Evolutionary conservation across 768 basidiomycete species (phyloP).

Genomic region (Serendipita sp.): DNA sequence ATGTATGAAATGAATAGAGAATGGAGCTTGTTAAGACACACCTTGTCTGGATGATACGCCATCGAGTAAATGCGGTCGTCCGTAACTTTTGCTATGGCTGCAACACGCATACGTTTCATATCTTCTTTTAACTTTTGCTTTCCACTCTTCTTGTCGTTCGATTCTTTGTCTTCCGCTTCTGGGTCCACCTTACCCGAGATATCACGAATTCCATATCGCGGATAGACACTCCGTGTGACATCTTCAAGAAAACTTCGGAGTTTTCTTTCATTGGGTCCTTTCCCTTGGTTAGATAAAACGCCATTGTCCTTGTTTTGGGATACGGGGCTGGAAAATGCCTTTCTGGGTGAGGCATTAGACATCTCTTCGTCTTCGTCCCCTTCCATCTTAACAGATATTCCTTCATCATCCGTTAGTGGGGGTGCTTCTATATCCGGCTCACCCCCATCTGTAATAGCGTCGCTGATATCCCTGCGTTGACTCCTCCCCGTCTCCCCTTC

Average conservation of each 20-base stretch:
- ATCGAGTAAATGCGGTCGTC: constrained; percentile 59
- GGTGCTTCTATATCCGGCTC: not conserved
- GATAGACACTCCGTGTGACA: too few relatives aligned
- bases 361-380: not conserved
- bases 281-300: too few relatives aligned
- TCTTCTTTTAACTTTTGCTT: constrained; percentile 37
- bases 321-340: not conserved
- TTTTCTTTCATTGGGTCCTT: too few relatives aligned
- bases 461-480: not conserved
- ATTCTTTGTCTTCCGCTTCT: too few relatives aligned
- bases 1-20: not conserved
- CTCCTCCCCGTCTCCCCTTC: not conserved
- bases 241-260: too few relatives aligned
- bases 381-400: constrained; percentile 25
- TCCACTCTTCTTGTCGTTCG: constrained; percentile 18
- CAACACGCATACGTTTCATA: constrained; percentile 41
- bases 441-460: not conserved
- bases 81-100: constrained; percentile 68
- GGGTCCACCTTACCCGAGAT: too few relatives aligned
- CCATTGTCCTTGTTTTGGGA: too few relatives aligned
- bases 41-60: constrained; percentile 60
- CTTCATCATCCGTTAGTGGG: constrained; percentile 32
- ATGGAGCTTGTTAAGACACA: not conserved
- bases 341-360: constrained; percentile 2
- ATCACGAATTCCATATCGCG: too few relatives aligned